Base-by-base conservation (phyloP, 2,329 filamentous ascomycete species). In the Thelonectria discophora region DNA sequence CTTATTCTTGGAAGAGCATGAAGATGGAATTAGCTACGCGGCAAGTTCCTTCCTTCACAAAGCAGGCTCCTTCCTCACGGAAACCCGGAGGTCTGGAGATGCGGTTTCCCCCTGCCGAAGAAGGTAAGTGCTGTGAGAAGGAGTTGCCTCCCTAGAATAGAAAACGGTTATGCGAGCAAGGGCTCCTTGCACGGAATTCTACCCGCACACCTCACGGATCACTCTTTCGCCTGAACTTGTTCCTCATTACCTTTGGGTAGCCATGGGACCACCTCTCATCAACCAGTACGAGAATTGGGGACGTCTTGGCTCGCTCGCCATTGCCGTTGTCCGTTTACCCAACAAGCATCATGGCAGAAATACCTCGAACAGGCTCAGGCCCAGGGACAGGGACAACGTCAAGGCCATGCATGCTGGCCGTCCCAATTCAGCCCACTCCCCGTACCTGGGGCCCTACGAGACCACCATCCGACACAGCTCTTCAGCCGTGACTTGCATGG, bases 391-490 rank as follows among this genome's bases (percentile, higher is more conserved):
- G 40, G 32, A 27, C 42, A 24, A 24, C 13, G 50, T 39, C 10
- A 32, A 52, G 24, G 24, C 15, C 42, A 46, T 17, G 17, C n/a
- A 30, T 51, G 30, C 12, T 30, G 17, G 17, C 18, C 45, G 18
- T 60, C 52, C 52, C 17, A 55, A 60, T 55, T 5, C 39, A 47
- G 58, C 30, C 46, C n/a, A 20, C 45, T 30, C 58, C 45, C 58
- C 58, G 58, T 48, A 15, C 40, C 43, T 27, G 18, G 48, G 30
- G 3, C 20, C 47, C 51, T 55, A 39, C 30, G 46, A 24, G 11
- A 72, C 69, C 69, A 66, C 48, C 69, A 68, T 66, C 58, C 62
- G 66, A 71, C 49, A 68, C 69, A 63, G 30, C 30, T 63, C 51
- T 55, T 60, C 56, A 55, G 58, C 61, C 57, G 62, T 66, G 64